Evolutionary conservation across 2,329 filamentous ascomycete genomes (phyloP).

Genomic region (Apiospora koreana): DNA sequence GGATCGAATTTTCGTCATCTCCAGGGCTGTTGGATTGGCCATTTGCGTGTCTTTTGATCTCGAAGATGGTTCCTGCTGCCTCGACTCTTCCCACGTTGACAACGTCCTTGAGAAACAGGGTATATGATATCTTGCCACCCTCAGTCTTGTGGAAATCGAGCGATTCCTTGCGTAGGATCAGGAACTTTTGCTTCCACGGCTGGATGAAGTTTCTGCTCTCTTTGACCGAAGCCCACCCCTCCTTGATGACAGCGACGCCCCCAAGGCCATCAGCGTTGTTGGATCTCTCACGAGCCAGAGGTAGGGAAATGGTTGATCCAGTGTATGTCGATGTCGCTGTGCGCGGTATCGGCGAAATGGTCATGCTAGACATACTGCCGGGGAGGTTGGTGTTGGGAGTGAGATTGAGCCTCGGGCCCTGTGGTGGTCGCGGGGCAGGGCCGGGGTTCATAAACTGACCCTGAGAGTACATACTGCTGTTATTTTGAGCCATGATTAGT

Average conservation of each 20-base stretch:
- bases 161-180: conserved; percentile 89
- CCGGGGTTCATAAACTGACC: conserved; percentile 94
- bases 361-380: conserved; percentile 78
- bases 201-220: conserved; percentile 86
- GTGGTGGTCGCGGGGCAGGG: conserved; percentile 88
- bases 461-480: conserved; percentile 59
- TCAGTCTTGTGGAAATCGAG: conserved; percentile 94
- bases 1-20: conserved; percentile 77
- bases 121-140: conserved; percentile 83
- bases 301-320: conserved; percentile 71
- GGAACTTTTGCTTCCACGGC: conserved; percentile 85
- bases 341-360: conserved; percentile 69
- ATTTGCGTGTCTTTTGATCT: conserved; percentile 78
- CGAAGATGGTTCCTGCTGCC: conserved; percentile 87
- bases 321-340: conserved; percentile 68
- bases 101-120: conserved; percentile 83
- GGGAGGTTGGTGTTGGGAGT: conserved; percentile 73
- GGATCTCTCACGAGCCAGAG: conserved; percentile 63
- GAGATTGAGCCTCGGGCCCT: conserved; percentile 78
- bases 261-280: conserved; percentile 64
- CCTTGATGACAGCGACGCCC: conserved; percentile 74
- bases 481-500: conserved; percentile 29
- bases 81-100: conserved; percentile 90
- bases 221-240: conserved; percentile 84
- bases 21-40: conserved; percentile 70